Base-by-base conservation (phyloP, 352 stramenopile species). In the Globisporangium yorkense region DNA sequence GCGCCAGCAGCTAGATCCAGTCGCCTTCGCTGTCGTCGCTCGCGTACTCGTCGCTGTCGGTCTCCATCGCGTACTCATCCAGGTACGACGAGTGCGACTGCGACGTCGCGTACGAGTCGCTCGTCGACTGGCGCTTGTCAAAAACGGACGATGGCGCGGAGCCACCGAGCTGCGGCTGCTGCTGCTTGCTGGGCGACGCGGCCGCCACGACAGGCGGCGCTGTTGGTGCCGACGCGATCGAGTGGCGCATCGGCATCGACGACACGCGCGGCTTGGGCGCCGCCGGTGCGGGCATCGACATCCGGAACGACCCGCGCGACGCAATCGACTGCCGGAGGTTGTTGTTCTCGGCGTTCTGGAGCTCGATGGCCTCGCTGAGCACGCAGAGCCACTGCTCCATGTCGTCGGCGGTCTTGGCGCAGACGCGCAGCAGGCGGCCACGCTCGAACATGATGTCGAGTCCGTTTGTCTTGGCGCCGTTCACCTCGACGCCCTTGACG, bases 371-470 rank as follows among this genome's bases (percentile, higher is more conserved):
- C 55, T 89, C 81, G 43, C 75, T 89, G 20, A 94, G 53, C 53
- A 80, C 77, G 54, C 71, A 78, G 1, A 92, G 74, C 84, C 84
- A 94, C 33, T 84, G 51, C 56, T 94, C 72, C 74, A 90, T 87
- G 43, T 90, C 80, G 15, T 67, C 58, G 13, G 71, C 68, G 18
- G 69, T 86, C 46, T 76, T 80, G 5, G 82, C 80, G 20, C 70
- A 80, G 24, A 92, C 84, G n/a, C 81, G 69, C 57, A 94, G 59
- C 53, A 92, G 62, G 27, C 84, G 77, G 6, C 79, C 80, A 50
- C 81, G 91, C 29, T 92, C 80, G 54, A 94, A 94, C 24, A 57
- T 78, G 29, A 94, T 79, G 50, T 89, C 79, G 54, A 94, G 66
- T n/a, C 77, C 78, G 49, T 86, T 81, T 5, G 57, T 56, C 54